These are phyloP conservation scores for Pythium dissimile DNA, from an alignment of 352 stramenopile genomes.

Conservation along the genomic window DNA sequence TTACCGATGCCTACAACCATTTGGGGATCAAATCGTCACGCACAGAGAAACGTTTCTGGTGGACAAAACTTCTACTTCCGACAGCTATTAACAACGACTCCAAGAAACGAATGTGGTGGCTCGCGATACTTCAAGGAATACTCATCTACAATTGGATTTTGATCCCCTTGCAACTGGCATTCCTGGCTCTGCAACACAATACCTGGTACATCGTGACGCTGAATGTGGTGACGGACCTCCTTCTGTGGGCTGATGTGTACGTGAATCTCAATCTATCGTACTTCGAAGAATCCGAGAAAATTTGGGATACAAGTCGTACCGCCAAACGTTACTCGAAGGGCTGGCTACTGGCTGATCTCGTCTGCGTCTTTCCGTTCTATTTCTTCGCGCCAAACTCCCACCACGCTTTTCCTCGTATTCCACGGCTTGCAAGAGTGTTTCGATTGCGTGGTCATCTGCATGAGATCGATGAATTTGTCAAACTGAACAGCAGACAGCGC, in stretches of 20 bases:
- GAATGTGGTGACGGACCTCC: constrained; percentile 37
- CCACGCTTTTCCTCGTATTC: constrained; percentile 24
- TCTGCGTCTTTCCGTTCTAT: constrained; percentile 44
- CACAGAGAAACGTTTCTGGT: constrained; percentile 16
- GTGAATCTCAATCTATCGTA: constrained; percentile 57
- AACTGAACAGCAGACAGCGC: constrained; percentile 44
- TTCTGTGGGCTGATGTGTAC: constrained; percentile 46
- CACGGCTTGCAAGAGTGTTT: constrained; percentile 38
- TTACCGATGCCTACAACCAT: constrained; percentile 25
- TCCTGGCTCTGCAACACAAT: constrained; percentile 26
- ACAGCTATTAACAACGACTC: constrained; percentile 44
- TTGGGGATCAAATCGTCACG: constrained; percentile 4
- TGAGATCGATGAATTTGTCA: constrained; percentile 42
- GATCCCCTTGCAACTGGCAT: constrained; percentile 40
- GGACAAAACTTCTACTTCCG: constrained; percentile 29
- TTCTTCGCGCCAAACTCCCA: constrained; percentile 20
- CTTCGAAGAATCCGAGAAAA: constrained; percentile 54
- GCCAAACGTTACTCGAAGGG: constrained; percentile 31
- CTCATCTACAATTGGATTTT: constrained; percentile 58
- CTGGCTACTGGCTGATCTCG: constrained; percentile 36
- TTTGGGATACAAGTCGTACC: constrained; percentile 35
- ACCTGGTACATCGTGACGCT: constrained; percentile 31
- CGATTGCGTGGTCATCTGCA: constrained; percentile 33
- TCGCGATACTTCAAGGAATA: constrained; percentile 37
- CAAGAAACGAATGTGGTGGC: constrained; percentile 40